Conservation (phyloP, 352 stramenopile species). For the Phytophthora colocasiae region DNA sequence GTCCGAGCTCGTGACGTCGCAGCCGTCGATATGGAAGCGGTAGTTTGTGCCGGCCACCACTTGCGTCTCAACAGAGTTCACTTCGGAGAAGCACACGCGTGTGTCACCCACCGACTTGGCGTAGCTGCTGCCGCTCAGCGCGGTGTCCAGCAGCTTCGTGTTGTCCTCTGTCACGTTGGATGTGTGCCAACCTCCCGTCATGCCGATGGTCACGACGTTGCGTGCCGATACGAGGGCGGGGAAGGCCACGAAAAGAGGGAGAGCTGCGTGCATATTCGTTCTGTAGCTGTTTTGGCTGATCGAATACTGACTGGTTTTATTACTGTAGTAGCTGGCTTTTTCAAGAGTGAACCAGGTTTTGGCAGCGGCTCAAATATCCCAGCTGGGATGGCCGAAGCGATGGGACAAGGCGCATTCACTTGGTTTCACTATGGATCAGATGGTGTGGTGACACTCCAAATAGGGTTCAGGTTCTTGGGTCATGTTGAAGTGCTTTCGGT, state of each 20-base stretch:
- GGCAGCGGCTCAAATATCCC: not conserved
- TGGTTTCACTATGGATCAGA: slow-evolving; percentile 2
- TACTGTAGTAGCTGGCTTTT: slow-evolving; percentile 39
- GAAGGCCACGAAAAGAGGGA: slow-evolving; percentile 20
- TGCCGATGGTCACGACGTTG: slow-evolving; percentile 28
- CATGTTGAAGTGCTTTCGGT: slow-evolving; percentile 2
- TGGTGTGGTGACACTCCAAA: slow-evolving; percentile 5
- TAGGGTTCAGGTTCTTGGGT: not conserved
- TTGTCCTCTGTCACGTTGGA: slow-evolving; percentile 32
- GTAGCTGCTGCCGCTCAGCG: slow-evolving; percentile 41
- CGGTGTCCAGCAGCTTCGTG: slow-evolving; percentile 35
- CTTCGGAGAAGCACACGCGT: slow-evolving; percentile 53
- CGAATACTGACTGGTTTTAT: slow-evolving; percentile 9
- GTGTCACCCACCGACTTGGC: slow-evolving; percentile 33
- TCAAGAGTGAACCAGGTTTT: slow-evolving; percentile 28
- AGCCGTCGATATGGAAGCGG: slow-evolving; percentile 68
- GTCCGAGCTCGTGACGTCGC: slow-evolving; percentile 43
- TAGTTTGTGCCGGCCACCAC: slow-evolving; percentile 85
- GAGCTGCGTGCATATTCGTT: slow-evolving; percentile 20
- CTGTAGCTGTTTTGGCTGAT: no score
- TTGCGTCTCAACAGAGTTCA: slow-evolving; percentile 58
- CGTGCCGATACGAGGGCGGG: slow-evolving; percentile 23
- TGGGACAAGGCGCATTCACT: slow-evolving; percentile 1
- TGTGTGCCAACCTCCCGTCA: slow-evolving; percentile 37
- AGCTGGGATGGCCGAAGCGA: slow-evolving; percentile 12